Conservation (phyloP, 345 rosid genomes). For the Chamaenerion angustifolium region DNA sequence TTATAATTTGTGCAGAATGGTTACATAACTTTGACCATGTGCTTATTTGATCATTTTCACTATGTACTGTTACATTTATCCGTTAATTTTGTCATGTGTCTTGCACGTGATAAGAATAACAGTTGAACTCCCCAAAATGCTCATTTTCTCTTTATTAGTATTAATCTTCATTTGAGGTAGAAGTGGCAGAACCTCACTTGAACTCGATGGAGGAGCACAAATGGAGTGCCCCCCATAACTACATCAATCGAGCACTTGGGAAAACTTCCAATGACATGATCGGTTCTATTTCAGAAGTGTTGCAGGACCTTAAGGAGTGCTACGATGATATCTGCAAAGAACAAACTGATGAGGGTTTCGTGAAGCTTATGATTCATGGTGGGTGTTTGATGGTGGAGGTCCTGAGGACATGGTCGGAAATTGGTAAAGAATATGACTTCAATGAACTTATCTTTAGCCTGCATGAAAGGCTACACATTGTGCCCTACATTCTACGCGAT, state of each 20-base stretch:
- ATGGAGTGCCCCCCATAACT: neutral
- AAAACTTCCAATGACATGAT: neutral
- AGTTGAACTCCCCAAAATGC: no score
- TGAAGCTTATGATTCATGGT: slow-evolving; percentile 6
- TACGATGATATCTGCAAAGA: slow-evolving; percentile 3
- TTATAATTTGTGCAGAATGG: no score
- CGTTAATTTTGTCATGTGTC: no score
- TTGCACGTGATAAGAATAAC: no score
- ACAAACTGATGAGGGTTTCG: no score
- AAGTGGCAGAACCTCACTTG: slow-evolving; percentile 5
- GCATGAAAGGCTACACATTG: slow-evolving; percentile 1
- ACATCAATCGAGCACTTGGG: neutral
- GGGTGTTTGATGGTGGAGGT: slow-evolving; percentile 12
- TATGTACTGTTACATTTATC: no score
- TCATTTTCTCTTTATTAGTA: no score
- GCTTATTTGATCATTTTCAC: no score
- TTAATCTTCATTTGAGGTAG: no score
- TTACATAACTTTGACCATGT: no score
- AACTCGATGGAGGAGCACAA: slow-evolving; percentile 12
- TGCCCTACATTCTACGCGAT: slow-evolving; percentile 2
- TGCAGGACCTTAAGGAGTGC: slow-evolving; percentile 1
- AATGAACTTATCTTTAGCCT: slow-evolving; percentile 6
- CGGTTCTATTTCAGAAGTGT: neutral
- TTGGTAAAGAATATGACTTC: neutral
- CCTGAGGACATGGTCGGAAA: neutral